Evolutionary conservation across 106 monocot genomes (phyloP).

Genomic region (Iris macrosiphon): DNA sequence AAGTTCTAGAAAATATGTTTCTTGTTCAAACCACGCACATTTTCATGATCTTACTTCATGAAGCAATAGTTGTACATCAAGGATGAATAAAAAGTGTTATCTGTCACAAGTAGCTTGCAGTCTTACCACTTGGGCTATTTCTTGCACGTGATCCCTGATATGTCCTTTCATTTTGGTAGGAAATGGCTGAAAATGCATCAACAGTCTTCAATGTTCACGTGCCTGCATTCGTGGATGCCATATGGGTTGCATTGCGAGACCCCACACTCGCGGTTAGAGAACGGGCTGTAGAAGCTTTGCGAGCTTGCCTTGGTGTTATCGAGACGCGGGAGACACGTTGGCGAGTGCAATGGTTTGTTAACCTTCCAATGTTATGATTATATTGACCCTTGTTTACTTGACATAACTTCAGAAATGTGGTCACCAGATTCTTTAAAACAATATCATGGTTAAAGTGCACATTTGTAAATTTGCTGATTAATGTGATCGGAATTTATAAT

Average conservation of each 20-base stretch:
- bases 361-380: background rate
- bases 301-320: conserved; percentile 77
- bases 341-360: conserved; percentile 72
- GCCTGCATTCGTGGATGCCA: conserved; percentile 92
- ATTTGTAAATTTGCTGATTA: too few species aligned
- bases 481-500: too few species aligned
- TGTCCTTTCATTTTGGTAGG: conserved; percentile 29
- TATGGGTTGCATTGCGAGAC: conserved; percentile 88
- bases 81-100: background rate
- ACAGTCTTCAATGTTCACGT: conserved; percentile 92
- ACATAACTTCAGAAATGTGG: too few species aligned
- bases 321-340: conserved; percentile 80
- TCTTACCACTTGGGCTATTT: background rate
- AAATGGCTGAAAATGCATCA: conserved; percentile 96
- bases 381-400: background rate
- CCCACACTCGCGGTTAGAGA: conserved; percentile 57
- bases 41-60: too few species aligned
- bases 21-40: background rate
- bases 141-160: background rate
- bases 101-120: background rate
- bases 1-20: background rate
- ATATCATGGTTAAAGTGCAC: too few species aligned
- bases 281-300: conserved; percentile 69
- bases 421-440: too few species aligned
- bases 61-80: background rate